phyloP scores from a whole-genome alignment of 371 early-diverging fungal genomes.

The Fennellomyces sp. region DNA sequence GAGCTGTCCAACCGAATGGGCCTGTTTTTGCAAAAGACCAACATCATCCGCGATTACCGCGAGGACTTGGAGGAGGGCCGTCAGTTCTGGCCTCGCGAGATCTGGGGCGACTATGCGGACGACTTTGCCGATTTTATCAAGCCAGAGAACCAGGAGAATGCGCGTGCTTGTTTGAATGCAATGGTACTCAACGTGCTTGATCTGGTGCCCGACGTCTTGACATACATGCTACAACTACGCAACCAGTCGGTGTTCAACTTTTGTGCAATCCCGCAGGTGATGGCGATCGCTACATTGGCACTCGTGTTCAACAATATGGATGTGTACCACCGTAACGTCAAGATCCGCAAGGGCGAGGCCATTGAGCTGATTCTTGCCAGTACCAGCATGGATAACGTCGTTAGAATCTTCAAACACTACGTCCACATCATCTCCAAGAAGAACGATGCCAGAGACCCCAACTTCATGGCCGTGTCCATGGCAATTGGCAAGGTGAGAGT shows the following conservation, averaged over 20 bases:
- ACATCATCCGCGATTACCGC: conserved; percentile 92
- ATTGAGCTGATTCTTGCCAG: conserved; percentile 73
- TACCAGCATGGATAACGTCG: conserved; percentile 61
- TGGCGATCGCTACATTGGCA: conserved; percentile 95
- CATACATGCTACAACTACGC: conserved; percentile 76
- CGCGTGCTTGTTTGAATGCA: conserved; percentile 78
- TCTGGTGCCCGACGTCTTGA: conserved; percentile 86
- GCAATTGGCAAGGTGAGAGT: conserved; percentile 54
- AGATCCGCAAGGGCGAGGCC: conserved; percentile 95
- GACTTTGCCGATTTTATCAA: conserved; percentile 61
- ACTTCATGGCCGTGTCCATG: conserved; percentile 68
- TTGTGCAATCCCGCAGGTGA: conserved; percentile 97
- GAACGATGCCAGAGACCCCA: conserved; percentile 70
- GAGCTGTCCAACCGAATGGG: conserved; percentile 88
- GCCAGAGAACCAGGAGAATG: conserved; percentile 64
- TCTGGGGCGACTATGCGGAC: conserved; percentile 80
- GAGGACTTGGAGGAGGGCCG: conserved; percentile 91
- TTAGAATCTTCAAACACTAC: conserved; percentile 70
- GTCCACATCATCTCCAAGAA: conserved; percentile 65
- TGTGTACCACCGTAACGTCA: conserved; percentile 80
- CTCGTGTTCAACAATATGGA: conserved; percentile 85
- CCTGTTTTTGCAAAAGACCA: conserved; percentile 94
- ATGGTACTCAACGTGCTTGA: conserved; percentile 87
- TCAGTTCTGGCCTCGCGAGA: conserved; percentile 92
- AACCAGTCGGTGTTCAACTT: conserved; percentile 89